Evolutionary conservation across 2,329 filamentous ascomycete species (phyloP), one percentile per base, ranked within the genome.

Genomic region (Ophiostoma novo-ulmi): DNA sequence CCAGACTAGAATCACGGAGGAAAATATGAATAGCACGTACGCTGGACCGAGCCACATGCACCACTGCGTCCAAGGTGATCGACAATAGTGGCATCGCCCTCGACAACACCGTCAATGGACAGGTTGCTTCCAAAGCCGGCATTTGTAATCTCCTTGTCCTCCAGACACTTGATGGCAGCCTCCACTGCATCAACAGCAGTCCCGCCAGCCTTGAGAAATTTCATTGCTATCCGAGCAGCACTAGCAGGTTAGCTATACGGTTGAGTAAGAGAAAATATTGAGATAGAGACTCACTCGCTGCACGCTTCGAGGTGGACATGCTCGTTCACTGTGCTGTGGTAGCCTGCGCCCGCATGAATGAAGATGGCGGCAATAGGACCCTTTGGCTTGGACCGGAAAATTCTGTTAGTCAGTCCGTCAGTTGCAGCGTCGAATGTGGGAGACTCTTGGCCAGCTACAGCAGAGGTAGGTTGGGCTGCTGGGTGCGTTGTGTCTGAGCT

Each of bases 71-170:
- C 95, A 68, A 90, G 83, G 78, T 98, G 91, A 77, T 99, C 94
- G 58, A 99, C 91, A 70, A 99, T 87, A 0, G 93, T 94, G 70
- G 95, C 95, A 82, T 99, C 95, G 75, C 94, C 96, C 79, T 99
- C 95, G 14, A 98, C 95, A 0, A 89, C 87, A 1, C 95, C 95
- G 75, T 97, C 91, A 73, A 97, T 91, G 64, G 92, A 90, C 35
- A 99, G 83, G 76, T 99, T 99, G 80, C 95, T 99, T 66, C 96
- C 95, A 78, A 91, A 98, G 0, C 95, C 95, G 52, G 94, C 92
- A 78, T 99, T 99, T 48, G 96, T 99, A 74, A 99, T 96, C 76
- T 97, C 93, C 71, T 91, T 89, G 78, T 99, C 92, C 80, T 99
- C 95, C 22, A 99, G 87, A 26, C 92, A 84, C 75, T 90, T 92